phyloP scores from a whole-genome alignment of 2,329 filamentous ascomycete species.

The Neonectria neomacrospora region DNA sequence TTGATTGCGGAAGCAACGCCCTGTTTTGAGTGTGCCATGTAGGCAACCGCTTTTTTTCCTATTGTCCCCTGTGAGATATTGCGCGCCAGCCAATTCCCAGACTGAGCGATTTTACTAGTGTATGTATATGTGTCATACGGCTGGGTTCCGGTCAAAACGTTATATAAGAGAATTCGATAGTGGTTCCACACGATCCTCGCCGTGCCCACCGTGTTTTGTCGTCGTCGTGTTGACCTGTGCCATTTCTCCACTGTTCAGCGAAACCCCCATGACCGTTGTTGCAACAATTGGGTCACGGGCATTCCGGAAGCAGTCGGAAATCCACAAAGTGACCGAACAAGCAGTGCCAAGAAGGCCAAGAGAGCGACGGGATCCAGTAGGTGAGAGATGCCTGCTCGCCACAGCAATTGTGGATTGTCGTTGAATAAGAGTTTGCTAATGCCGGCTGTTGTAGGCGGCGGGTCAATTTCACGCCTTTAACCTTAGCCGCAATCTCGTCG shows the following conservation, averaged over 20 bases:
- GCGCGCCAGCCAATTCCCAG: constrained; percentile 21
- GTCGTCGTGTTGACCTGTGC: constrained; percentile 9
- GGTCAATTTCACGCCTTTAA: constrained; percentile 17
- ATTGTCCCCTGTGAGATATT: constrained; percentile 19
- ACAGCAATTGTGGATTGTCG: constrained; percentile 41
- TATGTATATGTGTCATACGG: constrained; percentile 41
- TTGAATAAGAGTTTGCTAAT: constrained; percentile 47
- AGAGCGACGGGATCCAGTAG: constrained; percentile 13
- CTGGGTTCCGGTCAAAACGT: constrained; percentile 36
- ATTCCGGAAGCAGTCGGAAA: constrained; percentile 32
- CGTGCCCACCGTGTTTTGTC: constrained; percentile 30
- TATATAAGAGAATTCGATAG: constrained; percentile 45
- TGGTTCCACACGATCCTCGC: constrained; percentile 35
- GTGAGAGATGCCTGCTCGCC: constrained; percentile 17
- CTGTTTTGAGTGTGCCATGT: constrained; percentile 44
- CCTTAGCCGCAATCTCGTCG: constrained; percentile 33
- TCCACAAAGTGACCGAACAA: constrained; percentile 34
- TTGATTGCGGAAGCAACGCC: constrained; percentile 50
- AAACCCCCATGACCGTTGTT: constrained; percentile 22
- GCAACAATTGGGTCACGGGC: constrained; percentile 28
- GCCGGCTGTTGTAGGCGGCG: constrained; percentile 35
- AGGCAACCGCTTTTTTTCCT: constrained; percentile 30
- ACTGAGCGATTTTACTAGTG: constrained; percentile 34
- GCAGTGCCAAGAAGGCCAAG: constrained; percentile 16
- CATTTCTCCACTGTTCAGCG: constrained; percentile 14